Conservation (phyloP, 2,329 filamentous ascomycete species). For the Trichoderma semiorbis region DNA sequence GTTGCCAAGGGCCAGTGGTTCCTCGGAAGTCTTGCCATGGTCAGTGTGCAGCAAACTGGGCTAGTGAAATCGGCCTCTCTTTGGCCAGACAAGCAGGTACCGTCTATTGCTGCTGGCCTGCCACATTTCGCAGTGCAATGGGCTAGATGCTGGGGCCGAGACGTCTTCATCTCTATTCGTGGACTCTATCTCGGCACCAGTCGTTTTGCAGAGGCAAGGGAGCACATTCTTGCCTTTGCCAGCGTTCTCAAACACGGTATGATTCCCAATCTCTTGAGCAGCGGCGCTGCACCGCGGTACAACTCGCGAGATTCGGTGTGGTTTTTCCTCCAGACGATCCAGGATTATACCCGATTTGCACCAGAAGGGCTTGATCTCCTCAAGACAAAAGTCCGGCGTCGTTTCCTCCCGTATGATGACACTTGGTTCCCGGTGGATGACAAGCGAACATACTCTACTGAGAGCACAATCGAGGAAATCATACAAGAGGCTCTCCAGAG, state of each 20-base stretch:
- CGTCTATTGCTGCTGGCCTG: constrained; percentile 84
- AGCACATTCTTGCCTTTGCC: constrained; percentile 92
- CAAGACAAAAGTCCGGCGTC: constrained; percentile 71
- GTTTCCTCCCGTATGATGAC: constrained; percentile 93
- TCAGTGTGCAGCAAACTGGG: constrained; percentile 87
- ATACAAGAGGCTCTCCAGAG: constrained; percentile 92
- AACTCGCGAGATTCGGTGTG: constrained; percentile 95
- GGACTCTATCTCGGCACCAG: constrained; percentile 90
- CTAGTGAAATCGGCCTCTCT: constrained; percentile 86
- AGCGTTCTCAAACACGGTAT: constrained; percentile 97
- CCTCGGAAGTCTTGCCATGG: constrained; percentile 81
- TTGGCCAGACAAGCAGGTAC: constrained; percentile 79
- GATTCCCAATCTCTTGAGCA: constrained; percentile 91
- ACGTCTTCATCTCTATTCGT: constrained; percentile 93
- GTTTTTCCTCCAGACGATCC: constrained; percentile 96
- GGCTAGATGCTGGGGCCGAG: constrained; percentile 95
- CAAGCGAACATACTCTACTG: constrained; percentile 75
- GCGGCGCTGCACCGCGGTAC: constrained; percentile 82
- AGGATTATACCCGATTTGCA: constrained; percentile 82
- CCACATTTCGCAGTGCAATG: constrained; percentile 93
- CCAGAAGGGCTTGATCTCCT: constrained; percentile 73
- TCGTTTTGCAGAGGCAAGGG: constrained; percentile 80
- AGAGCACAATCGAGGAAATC: constrained; percentile 80
- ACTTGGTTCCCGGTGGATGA: constrained; percentile 87
- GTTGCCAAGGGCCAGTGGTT: constrained; percentile 83